Conservation (phyloP, 192 early-diverging fungal genomes). For the Allomyces macrogynus region DNA sequence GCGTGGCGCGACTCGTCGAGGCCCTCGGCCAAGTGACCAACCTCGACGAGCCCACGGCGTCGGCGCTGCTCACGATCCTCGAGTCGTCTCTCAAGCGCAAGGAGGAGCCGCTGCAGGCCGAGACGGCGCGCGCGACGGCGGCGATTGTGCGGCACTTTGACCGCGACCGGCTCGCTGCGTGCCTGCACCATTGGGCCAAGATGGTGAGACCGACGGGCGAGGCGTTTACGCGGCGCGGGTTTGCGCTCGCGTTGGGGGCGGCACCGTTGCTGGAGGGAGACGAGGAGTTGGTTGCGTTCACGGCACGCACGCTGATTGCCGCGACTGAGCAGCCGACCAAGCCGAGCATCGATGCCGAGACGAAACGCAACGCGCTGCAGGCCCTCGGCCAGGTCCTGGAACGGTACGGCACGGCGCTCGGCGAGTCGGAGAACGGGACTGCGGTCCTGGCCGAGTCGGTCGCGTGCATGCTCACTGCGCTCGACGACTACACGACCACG, state of each 20-base stretch:
- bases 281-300: conserved; percentile 9
- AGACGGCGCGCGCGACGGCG: too few species aligned
- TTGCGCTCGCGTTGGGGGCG: too few species aligned
- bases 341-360: conserved; percentile 6
- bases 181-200: too few species aligned
- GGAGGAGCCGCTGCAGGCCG: not conserved
- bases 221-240: too few species aligned
- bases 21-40: conserved; percentile 2
- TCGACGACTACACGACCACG: conserved; percentile 72
- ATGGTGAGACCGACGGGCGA: too few species aligned
- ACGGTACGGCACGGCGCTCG: not conserved
- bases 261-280: too few species aligned
- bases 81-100: not conserved
- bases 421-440: not conserved
- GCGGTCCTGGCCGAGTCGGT: conserved; percentile 19
- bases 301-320: conserved; percentile 8
- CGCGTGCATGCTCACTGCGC: conserved; percentile 22
- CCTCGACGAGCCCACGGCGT: conserved; percentile 3
- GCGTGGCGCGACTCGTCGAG: not conserved
- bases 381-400: not conserved
- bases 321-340: conserved; percentile 9
- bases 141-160: too few species aligned
- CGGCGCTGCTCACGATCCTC: not conserved
- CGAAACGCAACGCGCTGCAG: not conserved
- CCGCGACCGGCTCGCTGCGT: too few species aligned